Evolutionary conservation across 225 moss, liverwort and hornwort genomes (phyloP), one percentile per base, ranked within the genome.

Genomic region (Antitrichia curtipendula): DNA sequence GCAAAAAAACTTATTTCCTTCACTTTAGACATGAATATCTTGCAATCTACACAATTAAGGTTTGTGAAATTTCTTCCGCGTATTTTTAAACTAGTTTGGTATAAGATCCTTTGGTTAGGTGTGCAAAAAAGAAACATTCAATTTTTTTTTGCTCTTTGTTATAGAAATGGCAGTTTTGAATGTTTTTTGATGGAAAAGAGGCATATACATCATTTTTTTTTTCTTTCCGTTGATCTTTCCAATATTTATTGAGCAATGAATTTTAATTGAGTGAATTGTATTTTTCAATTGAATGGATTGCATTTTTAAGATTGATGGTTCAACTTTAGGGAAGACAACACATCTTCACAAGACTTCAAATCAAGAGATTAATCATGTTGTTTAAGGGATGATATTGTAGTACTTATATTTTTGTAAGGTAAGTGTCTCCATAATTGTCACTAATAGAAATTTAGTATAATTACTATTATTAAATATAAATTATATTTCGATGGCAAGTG

Each of bases 291-390:
- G n/a, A n/a, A n/a, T n/a, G n/a, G n/a, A n/a, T 13, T 38, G 4
- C 7, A 13, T 38, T 68, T 23, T 68, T 68, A 4, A 21, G 21
- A n/a, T 2, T 4, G 21, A 7, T 70, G 3, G 41, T 28, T 45
- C 0, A 72, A 3, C 3, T 45, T 15, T 8, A 0, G 3, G 0
- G 8, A 1, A 0, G 8, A 41, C 15, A 41, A 23, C 0, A 38
- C 3, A 71, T 43, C 17, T 32, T 32, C 49, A 20, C 2, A 49
- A 74, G 20, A 19, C 5, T 49, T 49, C 20, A 74, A 32, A 32
- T 32, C 12, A 12, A 29, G 1, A 70, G 3, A 70, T 25, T 3
- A 41, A 70, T 8, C 0, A 0, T 0, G 2, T 24, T 13, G 4
- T 69, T 24, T 24, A 1, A 38, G 0, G 8, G 0, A 70, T 25